These are phyloP conservation scores for Melampsora abietis-canadensis DNA, from an alignment of 1,284 basidiomycete genomes.

Conservation along the genomic window DNA sequence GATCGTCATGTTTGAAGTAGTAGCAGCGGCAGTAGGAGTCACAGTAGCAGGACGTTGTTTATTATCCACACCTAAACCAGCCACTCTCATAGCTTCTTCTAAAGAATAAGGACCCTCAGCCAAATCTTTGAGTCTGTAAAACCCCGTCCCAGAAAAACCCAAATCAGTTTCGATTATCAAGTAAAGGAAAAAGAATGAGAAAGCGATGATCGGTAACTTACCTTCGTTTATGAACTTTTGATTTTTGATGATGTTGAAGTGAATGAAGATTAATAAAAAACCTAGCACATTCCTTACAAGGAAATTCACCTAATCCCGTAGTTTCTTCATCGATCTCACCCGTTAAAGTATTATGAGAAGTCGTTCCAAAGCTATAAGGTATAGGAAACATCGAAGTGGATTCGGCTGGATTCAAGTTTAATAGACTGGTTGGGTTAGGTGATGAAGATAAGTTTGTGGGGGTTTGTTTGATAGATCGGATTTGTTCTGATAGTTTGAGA, in stretches of 20 bases:
- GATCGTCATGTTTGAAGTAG: background rate
- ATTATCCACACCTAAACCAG: constrained; percentile 37
- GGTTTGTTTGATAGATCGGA: constrained; percentile 19
- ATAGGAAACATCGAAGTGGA: background rate
- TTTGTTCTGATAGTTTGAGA: constrained; percentile 22
- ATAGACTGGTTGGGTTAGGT: no score
- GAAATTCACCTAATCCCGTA: constrained; percentile 21
- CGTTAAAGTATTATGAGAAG: constrained; percentile 34
- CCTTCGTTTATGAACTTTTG: constrained; percentile 42
- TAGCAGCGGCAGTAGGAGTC: background rate
- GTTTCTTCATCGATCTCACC: constrained; percentile 40
- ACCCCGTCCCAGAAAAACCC: background rate
- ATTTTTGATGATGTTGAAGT: constrained; percentile 20
- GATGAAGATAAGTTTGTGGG: background rate
- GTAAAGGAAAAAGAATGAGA: background rate
- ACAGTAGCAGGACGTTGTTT: constrained; percentile 25
- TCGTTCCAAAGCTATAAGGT: constrained; percentile 26
- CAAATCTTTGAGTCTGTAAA: constrained; percentile 27
- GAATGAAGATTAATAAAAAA: constrained; percentile 35
- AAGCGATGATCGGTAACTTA: background rate
- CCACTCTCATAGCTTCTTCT: constrained; percentile 43
- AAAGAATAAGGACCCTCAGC: constrained; percentile 32
- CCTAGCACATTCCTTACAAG: constrained; percentile 37
- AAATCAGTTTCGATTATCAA: background rate
- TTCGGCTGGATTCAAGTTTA: background rate